These are phyloP conservation scores for Skeletonema costatum DNA, from an alignment of 108 stramenopile species.

Conservation along the genomic window DNA sequence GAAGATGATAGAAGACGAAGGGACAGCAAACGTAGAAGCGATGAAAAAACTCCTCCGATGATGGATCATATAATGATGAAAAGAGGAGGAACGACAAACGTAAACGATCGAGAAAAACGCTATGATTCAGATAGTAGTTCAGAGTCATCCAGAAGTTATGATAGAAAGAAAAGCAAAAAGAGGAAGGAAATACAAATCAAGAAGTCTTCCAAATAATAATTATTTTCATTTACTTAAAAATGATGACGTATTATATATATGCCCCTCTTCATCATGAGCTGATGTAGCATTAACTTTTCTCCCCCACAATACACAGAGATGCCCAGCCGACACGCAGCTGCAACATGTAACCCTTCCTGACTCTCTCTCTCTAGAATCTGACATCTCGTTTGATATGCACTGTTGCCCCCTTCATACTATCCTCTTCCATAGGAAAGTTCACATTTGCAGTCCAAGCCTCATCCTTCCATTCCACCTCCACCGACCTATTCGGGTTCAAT, in stretches of 20 bases:
- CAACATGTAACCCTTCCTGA: neutral
- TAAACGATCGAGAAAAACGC: neutral
- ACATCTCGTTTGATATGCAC: slow-evolving; percentile 85
- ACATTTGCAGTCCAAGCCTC: slow-evolving; percentile 84
- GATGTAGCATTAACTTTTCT: neutral
- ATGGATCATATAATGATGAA: neutral
- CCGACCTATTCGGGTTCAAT: slow-evolving; percentile 75
- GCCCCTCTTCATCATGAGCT: neutral
- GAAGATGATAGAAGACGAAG: neutral
- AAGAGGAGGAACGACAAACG: neutral
- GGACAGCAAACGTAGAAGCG: neutral
- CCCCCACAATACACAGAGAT: neutral
- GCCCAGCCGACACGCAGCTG: neutral
- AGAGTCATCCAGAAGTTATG: slow-evolving; percentile 13
- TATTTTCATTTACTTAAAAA: neutral
- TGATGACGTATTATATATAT: neutral
- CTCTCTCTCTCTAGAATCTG: slow-evolving; percentile 56
- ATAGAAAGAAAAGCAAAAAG: slow-evolving; percentile 20
- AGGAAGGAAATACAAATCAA: slow-evolving; percentile 18
- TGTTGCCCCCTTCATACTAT: slow-evolving; percentile 67
- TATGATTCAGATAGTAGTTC: slow-evolving; percentile 4
- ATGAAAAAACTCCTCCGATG: neutral
- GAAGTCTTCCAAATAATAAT: slow-evolving; percentile 4
- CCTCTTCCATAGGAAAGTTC: slow-evolving; percentile 77
- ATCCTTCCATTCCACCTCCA: slow-evolving; percentile 88